Conservation (phyloP, 1,284 basidiomycete genomes). For the Hymenochaete sp. region DNA sequence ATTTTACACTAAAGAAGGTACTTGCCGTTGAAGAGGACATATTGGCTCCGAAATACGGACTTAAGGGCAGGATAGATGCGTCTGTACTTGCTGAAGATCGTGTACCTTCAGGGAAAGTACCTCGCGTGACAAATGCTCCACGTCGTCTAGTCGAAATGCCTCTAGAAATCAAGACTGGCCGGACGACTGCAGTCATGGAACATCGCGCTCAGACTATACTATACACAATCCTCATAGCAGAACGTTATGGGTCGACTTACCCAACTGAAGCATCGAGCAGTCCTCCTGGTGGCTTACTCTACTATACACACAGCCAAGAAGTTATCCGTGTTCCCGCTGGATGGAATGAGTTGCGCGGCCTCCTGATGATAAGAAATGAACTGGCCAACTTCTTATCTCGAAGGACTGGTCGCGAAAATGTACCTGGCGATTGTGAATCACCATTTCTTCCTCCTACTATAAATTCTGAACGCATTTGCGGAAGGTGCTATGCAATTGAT, state of each 20-base stretch:
- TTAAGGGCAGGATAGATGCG: slow-evolving; percentile 95
- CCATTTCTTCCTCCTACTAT: slow-evolving; percentile 79
- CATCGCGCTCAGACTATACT: slow-evolving; percentile 98
- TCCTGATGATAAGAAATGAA: slow-evolving; percentile 80
- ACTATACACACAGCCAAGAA: slow-evolving; percentile 88
- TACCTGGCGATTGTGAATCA: slow-evolving; percentile 16
- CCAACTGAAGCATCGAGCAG: background rate
- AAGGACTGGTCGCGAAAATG: slow-evolving; percentile 25
- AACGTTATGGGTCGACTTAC: slow-evolving; percentile 63
- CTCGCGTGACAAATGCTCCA: slow-evolving; percentile 16
- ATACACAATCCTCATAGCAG: slow-evolving; percentile 87
- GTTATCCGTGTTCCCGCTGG: slow-evolving; percentile 75
- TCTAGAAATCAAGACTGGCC: slow-evolving; percentile 95
- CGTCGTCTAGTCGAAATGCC: too few species aligned
- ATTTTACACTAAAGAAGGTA: slow-evolving; percentile 61
- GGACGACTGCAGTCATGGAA: slow-evolving; percentile 70
- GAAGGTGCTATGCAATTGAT: slow-evolving; percentile 75
- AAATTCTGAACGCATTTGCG: slow-evolving; percentile 73
- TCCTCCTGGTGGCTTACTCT: slow-evolving; percentile 67
- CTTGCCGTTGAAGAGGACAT: slow-evolving; percentile 96
- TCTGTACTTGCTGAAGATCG: too few species aligned
- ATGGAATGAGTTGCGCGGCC: slow-evolving; percentile 76
- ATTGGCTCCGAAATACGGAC: slow-evolving; percentile 89
- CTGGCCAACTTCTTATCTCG: slow-evolving; percentile 71
- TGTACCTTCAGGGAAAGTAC: too few species aligned